Base-by-base conservation (phyloP, 2,329 filamentous ascomycete species). In the Rhynchosporium secalis region DNA sequence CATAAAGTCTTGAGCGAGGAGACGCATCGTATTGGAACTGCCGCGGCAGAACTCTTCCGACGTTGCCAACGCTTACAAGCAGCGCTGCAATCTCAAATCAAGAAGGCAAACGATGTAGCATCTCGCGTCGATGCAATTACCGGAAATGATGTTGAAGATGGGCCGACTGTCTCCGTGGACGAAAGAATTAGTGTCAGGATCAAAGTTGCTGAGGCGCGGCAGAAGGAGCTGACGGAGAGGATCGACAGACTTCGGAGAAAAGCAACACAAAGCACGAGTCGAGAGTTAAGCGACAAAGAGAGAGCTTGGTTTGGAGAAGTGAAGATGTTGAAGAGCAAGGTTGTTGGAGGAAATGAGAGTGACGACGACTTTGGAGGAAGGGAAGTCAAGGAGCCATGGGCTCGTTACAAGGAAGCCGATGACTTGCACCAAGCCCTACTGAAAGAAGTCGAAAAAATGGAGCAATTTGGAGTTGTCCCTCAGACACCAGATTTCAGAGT, bases 1-100 rank as follows among this genome's bases (percentile, higher is more conserved):
- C 90, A 94, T 73, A 86, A 88, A 71, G 78, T 90, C 4, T 79
- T 93, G 5, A 86, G 86, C 65, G 81, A 83, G 9, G 89, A 93
- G 74, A 91, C 88, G 0, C 81, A 88, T 68, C 80, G 80, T 10
- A 80, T 93, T 10, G 88, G 89, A 15, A 78, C 83, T 48, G 89
- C 88, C 1, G 89, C 88, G 0, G 84, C 89, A 1, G 88, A 92
- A 69, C 78, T 93, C 5, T 93, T 92, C 76, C 80, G 86, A 31
- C 82, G 86, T 60, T 91, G 89, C 65, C 83, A 89, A 68, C 80
- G 85, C 51, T 79, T 93, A 31, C 86, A 88, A 69, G 78, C 80
- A 20, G 89, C 92, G 71, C 80, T 92, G 47, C 80, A 79, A 66
- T 83, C 86, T 65, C 89, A 93, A 72, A 82, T 92, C 29, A 77